Evolutionary conservation across 2,329 filamentous ascomycete genomes (phyloP).

Genomic region (Dichotomopilus funicola): DNA sequence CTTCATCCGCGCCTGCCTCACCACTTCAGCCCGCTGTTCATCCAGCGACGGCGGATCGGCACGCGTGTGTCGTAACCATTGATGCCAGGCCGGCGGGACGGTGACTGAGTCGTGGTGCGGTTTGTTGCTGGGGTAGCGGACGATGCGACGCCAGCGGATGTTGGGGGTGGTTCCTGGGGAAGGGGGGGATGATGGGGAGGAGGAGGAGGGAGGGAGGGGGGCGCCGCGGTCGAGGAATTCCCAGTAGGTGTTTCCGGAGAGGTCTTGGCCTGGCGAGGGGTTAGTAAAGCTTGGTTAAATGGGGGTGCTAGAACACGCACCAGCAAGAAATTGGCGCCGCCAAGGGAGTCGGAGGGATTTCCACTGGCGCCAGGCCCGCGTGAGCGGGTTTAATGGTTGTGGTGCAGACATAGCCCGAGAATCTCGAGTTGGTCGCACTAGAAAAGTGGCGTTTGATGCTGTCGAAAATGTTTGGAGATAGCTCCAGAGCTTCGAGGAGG

Average conservation of each 20-base stretch:
- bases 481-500: no score
- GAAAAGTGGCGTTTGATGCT: background rate
- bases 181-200: background rate
- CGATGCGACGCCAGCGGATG: conserved; percentile 54
- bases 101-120: conserved; percentile 48
- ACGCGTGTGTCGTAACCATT: conserved; percentile 60
- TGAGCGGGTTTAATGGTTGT: conserved; percentile 33
- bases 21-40: conserved; percentile 50
- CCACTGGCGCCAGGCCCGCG: conserved; percentile 52
- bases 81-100: conserved; percentile 59
- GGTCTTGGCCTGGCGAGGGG: conserved; percentile 48
- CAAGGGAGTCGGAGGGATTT: conserved; percentile 57
- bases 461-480: background rate
- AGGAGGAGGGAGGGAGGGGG: conserved; percentile 25
- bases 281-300: background rate
- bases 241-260: conserved; percentile 63
- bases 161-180: background rate
- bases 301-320: conserved; percentile 30
- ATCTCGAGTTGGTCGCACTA: background rate
- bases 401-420: conserved; percentile 18
- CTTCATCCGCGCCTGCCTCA: conserved; percentile 47
- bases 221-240: conserved; percentile 51
- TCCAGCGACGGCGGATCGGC: conserved; percentile 45
- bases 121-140: conserved; percentile 47
- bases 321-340: conserved; percentile 57